phyloP scores from a whole-genome alignment of 495 filamentous ascomycete species.

The Cetradonia linearis region DNA sequence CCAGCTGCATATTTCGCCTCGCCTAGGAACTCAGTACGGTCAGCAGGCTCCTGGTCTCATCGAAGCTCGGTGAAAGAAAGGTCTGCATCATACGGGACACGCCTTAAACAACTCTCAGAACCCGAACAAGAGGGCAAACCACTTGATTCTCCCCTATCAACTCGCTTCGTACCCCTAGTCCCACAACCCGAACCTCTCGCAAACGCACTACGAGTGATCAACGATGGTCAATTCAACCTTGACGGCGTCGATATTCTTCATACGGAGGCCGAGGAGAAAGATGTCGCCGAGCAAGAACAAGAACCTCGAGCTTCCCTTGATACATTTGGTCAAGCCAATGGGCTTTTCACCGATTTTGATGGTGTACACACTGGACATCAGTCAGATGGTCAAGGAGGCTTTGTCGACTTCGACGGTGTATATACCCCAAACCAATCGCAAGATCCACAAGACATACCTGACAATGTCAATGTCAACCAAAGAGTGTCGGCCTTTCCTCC shows the following conservation, averaged over 20 bases:
- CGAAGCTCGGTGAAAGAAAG: constrained; percentile 41
- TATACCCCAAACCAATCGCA: constrained; percentile 52
- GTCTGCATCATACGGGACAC: constrained; percentile 47
- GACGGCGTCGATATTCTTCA: constrained; percentile 14
- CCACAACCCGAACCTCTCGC: constrained; percentile 16
- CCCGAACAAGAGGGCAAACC: constrained; percentile 38
- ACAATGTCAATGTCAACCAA: constrained; percentile 28
- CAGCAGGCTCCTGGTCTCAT: constrained; percentile 30
- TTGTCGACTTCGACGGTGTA: constrained; percentile 69
- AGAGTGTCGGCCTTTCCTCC: constrained; percentile 17
- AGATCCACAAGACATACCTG: constrained; percentile 26
- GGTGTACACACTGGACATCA: constrained; percentile 69
- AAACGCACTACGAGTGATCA: constrained; percentile 16
- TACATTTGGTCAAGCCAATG: constrained; percentile 57
- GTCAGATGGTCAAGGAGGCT: constrained; percentile 23
- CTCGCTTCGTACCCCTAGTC: constrained; percentile 12
- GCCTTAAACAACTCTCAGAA: constrained; percentile 43
- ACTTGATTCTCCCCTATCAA: constrained; percentile 31
- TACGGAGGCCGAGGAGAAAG: constrained; percentile 12
- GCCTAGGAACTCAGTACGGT: constrained; percentile 51
- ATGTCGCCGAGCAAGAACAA: constrained; percentile 16
- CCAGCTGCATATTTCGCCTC: constrained; percentile 56
- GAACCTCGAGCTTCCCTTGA: constrained; percentile 31
- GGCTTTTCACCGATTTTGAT: constrained; percentile 84
- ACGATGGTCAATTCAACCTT: constrained; percentile 17